These are phyloP conservation scores for Chenopodium berlandieri DNA, from an alignment of 148 eudicot species.

Conservation along the genomic window DNA sequence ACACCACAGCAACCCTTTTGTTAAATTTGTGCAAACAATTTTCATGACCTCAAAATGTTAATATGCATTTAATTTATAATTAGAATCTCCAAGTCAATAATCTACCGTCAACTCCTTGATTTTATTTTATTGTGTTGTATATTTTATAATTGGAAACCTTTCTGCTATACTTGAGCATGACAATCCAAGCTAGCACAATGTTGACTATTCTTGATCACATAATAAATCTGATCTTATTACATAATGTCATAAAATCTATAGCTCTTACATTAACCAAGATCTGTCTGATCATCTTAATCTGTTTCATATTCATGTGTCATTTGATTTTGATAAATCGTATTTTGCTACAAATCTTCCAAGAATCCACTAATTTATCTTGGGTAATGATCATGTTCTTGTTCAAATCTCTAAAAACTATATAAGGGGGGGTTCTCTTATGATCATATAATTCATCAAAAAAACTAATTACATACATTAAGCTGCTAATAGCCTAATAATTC, in stretches of 20 bases:
- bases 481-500: background rate
- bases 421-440: background rate
- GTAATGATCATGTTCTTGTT: background rate
- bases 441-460: conserved; percentile 7
- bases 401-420: background rate
- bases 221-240: background rate
- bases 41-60: no score
- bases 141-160: background rate
- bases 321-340: background rate
- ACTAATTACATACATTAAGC: background rate
- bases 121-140: no score
- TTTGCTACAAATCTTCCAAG: background rate
- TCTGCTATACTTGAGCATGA: background rate
- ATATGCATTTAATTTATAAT: no score
- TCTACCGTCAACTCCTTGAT: background rate
- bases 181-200: no score
- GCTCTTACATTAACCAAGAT: background rate
- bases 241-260: background rate
- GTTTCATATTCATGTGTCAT: conserved; percentile 1
- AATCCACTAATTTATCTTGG: background rate
- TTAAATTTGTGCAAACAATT: background rate
- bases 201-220: background rate
- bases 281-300: background rate
- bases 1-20: conserved; percentile 24
- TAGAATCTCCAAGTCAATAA: background rate